Percentiles rank a stretch among this genome's conserved stretches.
Evolutionary conservation across 192 early-diverging fungal genomes (phyloP).

Genomic region (Pilobolus umbonatus): DNA sequence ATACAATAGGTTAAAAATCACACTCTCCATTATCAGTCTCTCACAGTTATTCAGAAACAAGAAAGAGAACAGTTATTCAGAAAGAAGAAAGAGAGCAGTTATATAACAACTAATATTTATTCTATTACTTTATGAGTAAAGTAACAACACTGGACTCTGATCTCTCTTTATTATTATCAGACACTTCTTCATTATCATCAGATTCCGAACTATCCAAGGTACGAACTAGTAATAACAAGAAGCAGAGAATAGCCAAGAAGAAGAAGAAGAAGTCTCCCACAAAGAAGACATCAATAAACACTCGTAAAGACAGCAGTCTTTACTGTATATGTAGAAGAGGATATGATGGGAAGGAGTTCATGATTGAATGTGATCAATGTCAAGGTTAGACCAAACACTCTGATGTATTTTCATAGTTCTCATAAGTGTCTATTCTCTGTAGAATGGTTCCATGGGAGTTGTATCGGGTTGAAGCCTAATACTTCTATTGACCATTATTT

Average conservation of each 20-base stretch:
- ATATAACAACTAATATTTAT: too few relatives aligned
- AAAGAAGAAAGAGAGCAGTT: too few relatives aligned
- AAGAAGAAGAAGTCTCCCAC: conserved; percentile 1
- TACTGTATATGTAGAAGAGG: conserved; percentile 50
- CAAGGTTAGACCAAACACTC: conserved; percentile 31
- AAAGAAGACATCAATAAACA: conserved; percentile 2
- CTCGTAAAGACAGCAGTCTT: conserved; percentile 24
- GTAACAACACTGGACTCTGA: conserved; percentile 11
- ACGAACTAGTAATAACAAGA: neutral
- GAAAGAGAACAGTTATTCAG: too few relatives aligned
- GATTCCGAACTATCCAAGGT: conserved; percentile 15
- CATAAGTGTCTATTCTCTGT: neutral
- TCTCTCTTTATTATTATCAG: conserved; percentile 27
- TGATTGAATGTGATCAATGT: conserved; percentile 53
- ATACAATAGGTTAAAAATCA: too few relatives aligned
- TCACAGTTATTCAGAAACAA: too few relatives aligned
- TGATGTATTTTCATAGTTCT: neutral
- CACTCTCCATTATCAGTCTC: too few relatives aligned
- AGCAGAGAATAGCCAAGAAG: neutral
- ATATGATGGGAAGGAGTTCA: conserved; percentile 52
- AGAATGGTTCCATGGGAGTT: conserved; percentile 59
- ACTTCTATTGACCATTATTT: conserved; percentile 24
- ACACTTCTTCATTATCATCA: conserved; percentile 25
- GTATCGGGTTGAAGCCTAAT: conserved; percentile 43
- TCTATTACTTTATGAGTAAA: neutral